Percentiles rank a stretch among this genome's conserved stretches.
phyloP scores from a whole-genome alignment of 495 filamentous ascomycete species.

The Penicillium flavigenum region DNA sequence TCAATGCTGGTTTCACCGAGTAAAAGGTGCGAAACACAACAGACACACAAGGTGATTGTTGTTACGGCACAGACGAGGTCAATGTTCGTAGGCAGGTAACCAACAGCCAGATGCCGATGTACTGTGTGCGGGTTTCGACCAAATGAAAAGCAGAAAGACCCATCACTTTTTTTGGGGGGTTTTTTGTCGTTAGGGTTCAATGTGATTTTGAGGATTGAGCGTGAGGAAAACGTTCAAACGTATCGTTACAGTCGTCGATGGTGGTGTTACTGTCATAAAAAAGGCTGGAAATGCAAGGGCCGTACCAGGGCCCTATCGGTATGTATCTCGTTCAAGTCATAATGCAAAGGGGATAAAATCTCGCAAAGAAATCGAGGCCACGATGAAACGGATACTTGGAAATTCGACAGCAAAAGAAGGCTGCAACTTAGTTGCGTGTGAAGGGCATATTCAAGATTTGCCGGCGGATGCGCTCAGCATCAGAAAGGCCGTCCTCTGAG shows the following conservation, averaged over 20 bases:
- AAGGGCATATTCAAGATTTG: conserved; percentile 47
- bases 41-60: neutral
- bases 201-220: conserved; percentile 3
- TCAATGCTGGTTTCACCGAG: neutral
- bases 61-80: conserved; percentile 4
- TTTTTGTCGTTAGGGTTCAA: conserved; percentile 12
- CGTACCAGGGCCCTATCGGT: conserved; percentile 16
- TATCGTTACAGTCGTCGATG: conserved; percentile 44
- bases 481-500: conserved; percentile 42
- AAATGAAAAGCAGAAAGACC: conserved; percentile 19
- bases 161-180: conserved; percentile 21
- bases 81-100: conserved; percentile 2
- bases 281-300: conserved; percentile 20
- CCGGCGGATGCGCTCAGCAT: conserved; percentile 49
- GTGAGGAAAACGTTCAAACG: conserved; percentile 6
- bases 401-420: conserved; percentile 13
- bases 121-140: conserved; percentile 6
- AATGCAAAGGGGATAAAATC: conserved; percentile 25
- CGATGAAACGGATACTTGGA: conserved; percentile 19
- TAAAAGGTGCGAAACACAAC: conserved; percentile 9
- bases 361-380: conserved; percentile 26
- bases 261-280: conserved; percentile 39
- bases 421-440: conserved; percentile 31
- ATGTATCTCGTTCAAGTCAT: conserved; percentile 38
- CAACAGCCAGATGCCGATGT: neutral